Conservation (phyloP, 2,329 filamentous ascomycete genomes). For the Trichoderma lentiforme region DNA sequence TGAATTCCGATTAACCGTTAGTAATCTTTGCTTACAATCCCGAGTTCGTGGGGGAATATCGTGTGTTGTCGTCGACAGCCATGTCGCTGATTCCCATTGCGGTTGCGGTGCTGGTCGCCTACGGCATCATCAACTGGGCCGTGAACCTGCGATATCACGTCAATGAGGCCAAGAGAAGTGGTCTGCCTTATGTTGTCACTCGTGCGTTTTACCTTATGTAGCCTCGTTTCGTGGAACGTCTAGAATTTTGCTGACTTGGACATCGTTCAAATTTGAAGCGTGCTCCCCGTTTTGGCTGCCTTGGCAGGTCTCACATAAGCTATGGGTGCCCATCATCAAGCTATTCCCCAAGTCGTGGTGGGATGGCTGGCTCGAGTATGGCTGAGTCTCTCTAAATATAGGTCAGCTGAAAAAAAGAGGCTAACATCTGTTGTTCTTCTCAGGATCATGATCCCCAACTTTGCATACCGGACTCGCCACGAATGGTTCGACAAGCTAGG, state of each 20-base stretch:
- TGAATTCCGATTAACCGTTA: not conserved
- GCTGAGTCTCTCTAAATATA: slow-evolving; percentile 1
- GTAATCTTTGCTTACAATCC: not conserved
- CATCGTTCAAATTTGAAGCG: slow-evolving; percentile 33
- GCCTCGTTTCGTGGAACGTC: not conserved
- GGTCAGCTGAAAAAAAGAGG: not conserved
- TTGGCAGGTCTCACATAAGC: slow-evolving; percentile 53
- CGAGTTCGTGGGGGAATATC: not conserved
- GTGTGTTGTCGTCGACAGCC: not conserved
- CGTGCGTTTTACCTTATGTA: slow-evolving; percentile 41
- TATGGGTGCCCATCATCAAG: slow-evolving; percentile 56
- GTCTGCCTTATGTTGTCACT: slow-evolving; percentile 50
- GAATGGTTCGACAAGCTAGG: slow-evolving; percentile 56
- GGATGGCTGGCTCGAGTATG: slow-evolving; percentile 59
- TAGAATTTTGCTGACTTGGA: not conserved
- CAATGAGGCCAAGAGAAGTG: slow-evolving; percentile 47
- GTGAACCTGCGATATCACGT: slow-evolving; percentile 45
- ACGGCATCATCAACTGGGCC: slow-evolving; percentile 31
- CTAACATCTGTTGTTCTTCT: slow-evolving; percentile 26
- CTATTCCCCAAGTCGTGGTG: slow-evolving; percentile 53
- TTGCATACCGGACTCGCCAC: slow-evolving; percentile 54
- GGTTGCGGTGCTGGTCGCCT: slow-evolving; percentile 33
- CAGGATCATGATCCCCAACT: slow-evolving; percentile 56
- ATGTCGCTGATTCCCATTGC: slow-evolving; percentile 37
- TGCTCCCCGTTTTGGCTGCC: slow-evolving; percentile 47